Base-by-base conservation (phyloP, 441 rosid species). In the Populus hybrid region DNA sequence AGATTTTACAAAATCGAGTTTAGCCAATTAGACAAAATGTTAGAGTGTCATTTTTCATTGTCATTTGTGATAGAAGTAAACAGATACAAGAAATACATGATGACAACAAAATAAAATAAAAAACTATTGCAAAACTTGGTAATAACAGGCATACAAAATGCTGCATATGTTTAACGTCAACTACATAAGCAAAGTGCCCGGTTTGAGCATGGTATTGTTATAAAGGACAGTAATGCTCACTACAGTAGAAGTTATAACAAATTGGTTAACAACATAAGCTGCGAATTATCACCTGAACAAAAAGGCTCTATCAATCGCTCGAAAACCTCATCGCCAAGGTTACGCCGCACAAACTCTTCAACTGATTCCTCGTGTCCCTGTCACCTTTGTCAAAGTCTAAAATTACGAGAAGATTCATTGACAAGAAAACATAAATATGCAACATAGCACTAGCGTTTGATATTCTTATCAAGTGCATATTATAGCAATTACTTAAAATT, bases 331-430 rank as follows among this genome's bases (percentile, higher is more conserved):
- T 83, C 89, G 10, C 99, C 99, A 26, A 94, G 93, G 81, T 94
- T 95, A 74, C 99, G 92, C 67, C 97, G 90, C 35, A 94, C 99
- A 83, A 95, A 95, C 89, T 94, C 97, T 84, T 92, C 98, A 78
- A 92, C 95, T 10, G 99, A 91, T 81, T 95, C 99, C 86, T 94
- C 97, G 63, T 82, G 92, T 84, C 91, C 97, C 99, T 92, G 96
- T 91, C 84, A 92, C 89, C 88, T 87, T 91, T 84, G 90, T 77
- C 91, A 92, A 90, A 88, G 65, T 86, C 75, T 82, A 76, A 81
- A 72, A 81, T 78, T 80, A 87, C 83, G 88, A 88, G 91, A 77
- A 80, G 72, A 82, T 50, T 77, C 67, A 79, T 46, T 64, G 14
- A 73, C 78, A 73, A 46, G 70, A 36, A 24, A 36, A 12, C 26